Evolutionary conservation across 495 filamentous ascomycete species (phyloP).

Genomic region (Rhypophila decipiens): DNA sequence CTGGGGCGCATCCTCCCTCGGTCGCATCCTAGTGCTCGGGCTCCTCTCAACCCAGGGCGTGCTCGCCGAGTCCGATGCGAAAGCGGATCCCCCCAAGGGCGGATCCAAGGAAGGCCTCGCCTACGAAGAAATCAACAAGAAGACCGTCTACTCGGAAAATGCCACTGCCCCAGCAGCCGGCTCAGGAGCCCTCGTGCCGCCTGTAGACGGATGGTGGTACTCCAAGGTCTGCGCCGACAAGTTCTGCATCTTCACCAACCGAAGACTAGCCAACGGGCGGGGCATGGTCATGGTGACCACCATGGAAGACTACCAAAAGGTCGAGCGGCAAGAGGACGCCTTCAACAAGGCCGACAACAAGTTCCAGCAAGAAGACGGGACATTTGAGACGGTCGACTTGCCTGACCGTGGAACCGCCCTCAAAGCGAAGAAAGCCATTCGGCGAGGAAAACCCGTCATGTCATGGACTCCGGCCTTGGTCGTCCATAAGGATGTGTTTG

Average conservation of each 20-base stretch:
- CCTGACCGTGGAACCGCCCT: conserved; percentile 15
- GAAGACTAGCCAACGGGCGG: not conserved
- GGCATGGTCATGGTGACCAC: conserved; percentile 17
- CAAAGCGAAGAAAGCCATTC: not conserved
- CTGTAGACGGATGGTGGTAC: conserved; percentile 20
- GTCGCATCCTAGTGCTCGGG: conserved; percentile 13
- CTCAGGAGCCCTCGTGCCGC: conserved; percentile 1
- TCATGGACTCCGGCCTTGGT: conserved; percentile 21
- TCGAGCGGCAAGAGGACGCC: conserved; percentile 16
- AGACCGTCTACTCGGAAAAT: conserved; percentile 18
- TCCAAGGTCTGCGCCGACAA: conserved; percentile 22
- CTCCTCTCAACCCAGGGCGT: conserved; percentile 4
- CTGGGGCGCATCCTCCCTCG: conserved; percentile 11
- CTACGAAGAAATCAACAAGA: conserved; percentile 23
- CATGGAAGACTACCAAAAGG: conserved; percentile 17
- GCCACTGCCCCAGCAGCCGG: conserved; percentile 5
- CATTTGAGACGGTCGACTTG: conserved; percentile 13
- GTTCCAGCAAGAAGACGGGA: conserved; percentile 4
- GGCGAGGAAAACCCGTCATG: conserved; percentile 13
- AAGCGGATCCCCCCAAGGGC: not conserved
- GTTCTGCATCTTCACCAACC: conserved; percentile 34
- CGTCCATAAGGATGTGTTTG: conserved; percentile 25
- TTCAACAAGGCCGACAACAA: conserved; percentile 21
- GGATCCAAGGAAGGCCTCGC: conserved; percentile 17
- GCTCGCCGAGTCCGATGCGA: conserved; percentile 5